Evolutionary conservation across 108 stramenopile genomes (phyloP).

Genomic region (Licmophora abbreviata): DNA sequence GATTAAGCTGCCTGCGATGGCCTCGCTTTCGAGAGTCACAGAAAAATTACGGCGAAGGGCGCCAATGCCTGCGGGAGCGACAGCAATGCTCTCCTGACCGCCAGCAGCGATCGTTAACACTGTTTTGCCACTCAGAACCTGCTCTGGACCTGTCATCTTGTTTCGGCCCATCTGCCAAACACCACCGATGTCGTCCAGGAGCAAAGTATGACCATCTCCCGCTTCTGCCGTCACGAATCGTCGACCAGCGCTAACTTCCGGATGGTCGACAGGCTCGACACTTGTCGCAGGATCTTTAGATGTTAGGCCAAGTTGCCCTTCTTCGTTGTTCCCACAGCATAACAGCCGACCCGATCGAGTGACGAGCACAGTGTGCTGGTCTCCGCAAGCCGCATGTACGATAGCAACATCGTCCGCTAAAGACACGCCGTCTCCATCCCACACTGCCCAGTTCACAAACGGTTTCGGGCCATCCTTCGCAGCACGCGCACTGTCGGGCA

Average conservation of each 20-base stretch:
- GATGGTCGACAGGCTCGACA: constrained; percentile 28
- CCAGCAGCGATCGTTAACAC: constrained; percentile 47
- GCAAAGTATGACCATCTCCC: constrained; percentile 35
- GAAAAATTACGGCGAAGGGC: background rate
- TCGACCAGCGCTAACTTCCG: constrained; percentile 15
- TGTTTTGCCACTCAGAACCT: constrained; percentile 18
- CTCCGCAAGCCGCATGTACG: constrained; percentile 59
- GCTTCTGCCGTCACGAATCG: constrained; percentile 47
- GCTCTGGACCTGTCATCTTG: constrained; percentile 11
- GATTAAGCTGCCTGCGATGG: background rate
- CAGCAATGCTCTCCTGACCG: constrained; percentile 38
- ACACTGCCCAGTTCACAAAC: constrained; percentile 35
- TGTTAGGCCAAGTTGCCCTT: constrained; percentile 42
- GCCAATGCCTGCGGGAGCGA: constrained; percentile 12
- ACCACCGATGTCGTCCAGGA: constrained; percentile 50
- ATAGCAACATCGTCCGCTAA: constrained; percentile 52
- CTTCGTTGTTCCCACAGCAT: constrained; percentile 51
- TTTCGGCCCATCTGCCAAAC: constrained; percentile 48
- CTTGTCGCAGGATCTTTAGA: background rate
- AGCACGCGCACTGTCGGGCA: constrained; percentile 9
- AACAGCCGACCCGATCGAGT: constrained; percentile 47
- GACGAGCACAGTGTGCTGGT: constrained; percentile 46
- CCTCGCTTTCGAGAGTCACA: background rate
- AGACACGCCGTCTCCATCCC: constrained; percentile 14
- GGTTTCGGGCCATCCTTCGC: constrained; percentile 1